Percentiles rank a stretch among this genome's conserved stretches.
Conservation (phyloP, 2,329 filamentous ascomycete genomes). For the Coniochaeta ligniaria region DNA sequence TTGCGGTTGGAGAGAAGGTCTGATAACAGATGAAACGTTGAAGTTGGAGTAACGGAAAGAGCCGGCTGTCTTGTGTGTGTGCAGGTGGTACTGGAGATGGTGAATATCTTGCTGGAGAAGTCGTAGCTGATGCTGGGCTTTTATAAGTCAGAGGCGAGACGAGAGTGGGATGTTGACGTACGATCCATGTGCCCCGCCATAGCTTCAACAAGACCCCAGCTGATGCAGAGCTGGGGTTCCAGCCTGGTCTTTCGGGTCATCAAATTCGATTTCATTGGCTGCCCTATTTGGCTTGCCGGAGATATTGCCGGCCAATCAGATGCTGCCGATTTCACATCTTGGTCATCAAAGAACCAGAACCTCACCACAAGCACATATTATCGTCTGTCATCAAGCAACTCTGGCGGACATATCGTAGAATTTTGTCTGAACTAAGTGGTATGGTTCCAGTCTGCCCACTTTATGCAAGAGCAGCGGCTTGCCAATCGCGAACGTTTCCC, state of each 20-base stretch:
- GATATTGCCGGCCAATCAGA: slow-evolving; percentile 8
- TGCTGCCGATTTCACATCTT: slow-evolving; percentile 14
- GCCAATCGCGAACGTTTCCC: not conserved
- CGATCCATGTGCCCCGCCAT: not conserved
- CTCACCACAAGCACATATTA: not conserved
- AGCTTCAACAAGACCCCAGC: not conserved
- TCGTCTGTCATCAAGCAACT: no score
- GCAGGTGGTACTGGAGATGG: not conserved
- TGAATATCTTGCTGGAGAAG: not conserved
- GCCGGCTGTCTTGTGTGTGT: not conserved
- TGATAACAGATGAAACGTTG: no score
- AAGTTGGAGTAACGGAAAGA: not conserved
- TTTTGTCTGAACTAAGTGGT: not conserved
- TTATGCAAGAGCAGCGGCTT: not conserved
- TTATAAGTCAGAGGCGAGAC: slow-evolving; percentile 1
- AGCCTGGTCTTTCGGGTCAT: not conserved
- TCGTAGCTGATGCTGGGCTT: not conserved
- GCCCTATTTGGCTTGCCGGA: not conserved
- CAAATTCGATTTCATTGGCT: slow-evolving; percentile 5
- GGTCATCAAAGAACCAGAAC: not conserved
- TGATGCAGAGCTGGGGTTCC: not conserved
- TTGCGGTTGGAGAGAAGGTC: slow-evolving; percentile 4
- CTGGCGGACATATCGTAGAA: not conserved
- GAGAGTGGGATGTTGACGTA: not conserved
- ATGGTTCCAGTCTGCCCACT: not conserved